Base-by-base conservation (phyloP, 1,284 basidiomycete species). In the Boletus semigastroideus region DNA sequence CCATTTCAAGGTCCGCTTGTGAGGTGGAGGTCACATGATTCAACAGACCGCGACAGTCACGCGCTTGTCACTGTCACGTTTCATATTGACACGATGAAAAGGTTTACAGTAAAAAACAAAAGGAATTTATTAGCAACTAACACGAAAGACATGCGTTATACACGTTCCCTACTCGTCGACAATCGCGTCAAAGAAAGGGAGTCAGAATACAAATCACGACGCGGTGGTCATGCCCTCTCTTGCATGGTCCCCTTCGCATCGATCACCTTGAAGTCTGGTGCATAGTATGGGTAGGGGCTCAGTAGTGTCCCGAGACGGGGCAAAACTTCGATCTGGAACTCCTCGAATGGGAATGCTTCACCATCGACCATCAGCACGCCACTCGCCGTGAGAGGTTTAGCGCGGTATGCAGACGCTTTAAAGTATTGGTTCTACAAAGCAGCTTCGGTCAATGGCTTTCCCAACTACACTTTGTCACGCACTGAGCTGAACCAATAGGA, bases 281-380 rank as follows among this genome's bases (percentile, higher is more conserved):
- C 79, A 60, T 85, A 92, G 55, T 77, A 74, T 2, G 90, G 90
- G 53, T 83, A 74, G 39, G 85, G 80, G 62, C 87, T 90, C 17
- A 94, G 70, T 14, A 92, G 68, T 0, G 82, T 86, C 16, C 82
- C 92, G 16, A 91, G 70, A 6, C 83, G 79, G 22, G 78, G 77
- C 59, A 92, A 83, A 6, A 92, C 84, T 68, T 97, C 91, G 6
- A 97, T 87, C 60, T 93, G 84, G 68, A 88, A 94, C 51, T 86
- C 80, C 60, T 86, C 79, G 61, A 91, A 92, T 1, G 88, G 86
- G 62, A 86, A 89, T 14, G 74, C 69, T 72, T 98, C 95, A 16
- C 95, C 95, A 64, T 98, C 95, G 51, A 93, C 76, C 9, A 83
- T 75, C 48, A 92, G 69, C 57, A 74, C 72, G 3, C 84, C 85